Evolutionary conservation across 495 filamentous ascomycete species (phyloP).

Genomic region (Thermothielavioides terrestris): DNA sequence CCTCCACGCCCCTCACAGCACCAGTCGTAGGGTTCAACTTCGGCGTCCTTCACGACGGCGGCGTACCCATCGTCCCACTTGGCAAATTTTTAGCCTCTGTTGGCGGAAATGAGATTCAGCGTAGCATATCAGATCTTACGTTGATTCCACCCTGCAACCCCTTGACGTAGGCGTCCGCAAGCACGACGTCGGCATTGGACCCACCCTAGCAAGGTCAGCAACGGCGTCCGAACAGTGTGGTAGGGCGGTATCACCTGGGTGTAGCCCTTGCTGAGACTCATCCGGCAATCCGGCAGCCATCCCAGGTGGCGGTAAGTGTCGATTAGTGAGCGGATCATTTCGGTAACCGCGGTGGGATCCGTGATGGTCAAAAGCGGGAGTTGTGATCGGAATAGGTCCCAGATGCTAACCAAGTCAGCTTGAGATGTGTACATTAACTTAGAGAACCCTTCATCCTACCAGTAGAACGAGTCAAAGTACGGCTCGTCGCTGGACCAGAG

Average conservation of each 20-base stretch:
- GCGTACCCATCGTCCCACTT: slow-evolving; percentile 62
- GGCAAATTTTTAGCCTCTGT: background rate
- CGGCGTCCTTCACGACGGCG: slow-evolving; percentile 67
- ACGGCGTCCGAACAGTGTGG: background rate
- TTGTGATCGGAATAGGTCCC: slow-evolving; percentile 67
- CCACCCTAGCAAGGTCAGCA: slow-evolving; percentile 42
- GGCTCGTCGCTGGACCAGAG: slow-evolving; percentile 63
- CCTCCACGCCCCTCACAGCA: slow-evolving; percentile 61
- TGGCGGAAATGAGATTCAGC: background rate
- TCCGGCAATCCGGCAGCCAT: slow-evolving; percentile 59
- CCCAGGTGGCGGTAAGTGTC: slow-evolving; percentile 66
- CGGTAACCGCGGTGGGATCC: slow-evolving; percentile 54
- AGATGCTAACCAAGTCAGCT: slow-evolving; percentile 39
- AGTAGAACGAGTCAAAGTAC: slow-evolving; percentile 77
- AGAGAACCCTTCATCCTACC: slow-evolving; percentile 41
- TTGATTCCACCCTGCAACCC: slow-evolving; percentile 54
- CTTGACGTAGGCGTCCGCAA: slow-evolving; percentile 65
- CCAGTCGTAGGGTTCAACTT: slow-evolving; percentile 66
- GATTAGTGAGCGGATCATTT: slow-evolving; percentile 61
- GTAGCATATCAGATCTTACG: too few relatives aligned
- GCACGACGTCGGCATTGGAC: slow-evolving; percentile 68
- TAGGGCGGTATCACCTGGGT: slow-evolving; percentile 42
- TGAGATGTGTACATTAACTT: too few relatives aligned
- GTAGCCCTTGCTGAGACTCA: slow-evolving; percentile 57
- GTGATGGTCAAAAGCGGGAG: slow-evolving; percentile 62